These are phyloP conservation scores for Alternaria tenuissima DNA, from an alignment of 2,329 filamentous ascomycete genomes.

Conservation along the genomic window DNA sequence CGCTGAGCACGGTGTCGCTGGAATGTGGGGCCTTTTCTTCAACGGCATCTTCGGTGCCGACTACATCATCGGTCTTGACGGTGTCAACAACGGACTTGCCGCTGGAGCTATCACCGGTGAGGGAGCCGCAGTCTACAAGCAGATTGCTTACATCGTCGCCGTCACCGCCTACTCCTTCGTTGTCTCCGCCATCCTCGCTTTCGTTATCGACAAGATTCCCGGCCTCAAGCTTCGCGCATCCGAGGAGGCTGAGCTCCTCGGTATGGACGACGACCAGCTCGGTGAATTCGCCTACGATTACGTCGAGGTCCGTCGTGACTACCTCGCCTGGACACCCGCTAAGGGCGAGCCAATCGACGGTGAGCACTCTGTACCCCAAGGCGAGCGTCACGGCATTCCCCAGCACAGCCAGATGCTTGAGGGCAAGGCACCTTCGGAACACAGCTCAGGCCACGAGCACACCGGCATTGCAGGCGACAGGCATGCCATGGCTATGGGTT, in stretches of 20 bases:
- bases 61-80: slow-evolving; percentile 78
- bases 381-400: slow-evolving; percentile 73
- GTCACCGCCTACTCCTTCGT: slow-evolving; percentile 73
- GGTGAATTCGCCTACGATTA: slow-evolving; percentile 92
- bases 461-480: slow-evolving; percentile 62
- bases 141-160: slow-evolving; percentile 78
- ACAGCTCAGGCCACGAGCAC: slow-evolving; percentile 53
- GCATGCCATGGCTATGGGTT: slow-evolving; percentile 57
- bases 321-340: slow-evolving; percentile 85
- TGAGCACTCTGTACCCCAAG: slow-evolving; percentile 69
- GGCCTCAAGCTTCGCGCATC: slow-evolving; percentile 81
- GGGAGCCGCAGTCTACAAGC: slow-evolving; percentile 78
- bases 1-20: slow-evolving; percentile 86
- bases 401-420: slow-evolving; percentile 73
- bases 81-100: slow-evolving; percentile 70
- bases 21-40: slow-evolving; percentile 80
- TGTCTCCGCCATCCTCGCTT: slow-evolving; percentile 77
- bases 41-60: slow-evolving; percentile 80
- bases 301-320: slow-evolving; percentile 86
- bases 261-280: slow-evolving; percentile 90
- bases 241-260: slow-evolving; percentile 83
- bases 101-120: slow-evolving; percentile 76
- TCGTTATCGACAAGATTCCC: slow-evolving; percentile 76
- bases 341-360: slow-evolving; percentile 69
- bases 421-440: slow-evolving; percentile 60